Percentiles rank a stretch among this genome's conserved stretches.
Conservation (phyloP, 2,329 filamentous ascomycete species). For the Epichloe sp. region DNA sequence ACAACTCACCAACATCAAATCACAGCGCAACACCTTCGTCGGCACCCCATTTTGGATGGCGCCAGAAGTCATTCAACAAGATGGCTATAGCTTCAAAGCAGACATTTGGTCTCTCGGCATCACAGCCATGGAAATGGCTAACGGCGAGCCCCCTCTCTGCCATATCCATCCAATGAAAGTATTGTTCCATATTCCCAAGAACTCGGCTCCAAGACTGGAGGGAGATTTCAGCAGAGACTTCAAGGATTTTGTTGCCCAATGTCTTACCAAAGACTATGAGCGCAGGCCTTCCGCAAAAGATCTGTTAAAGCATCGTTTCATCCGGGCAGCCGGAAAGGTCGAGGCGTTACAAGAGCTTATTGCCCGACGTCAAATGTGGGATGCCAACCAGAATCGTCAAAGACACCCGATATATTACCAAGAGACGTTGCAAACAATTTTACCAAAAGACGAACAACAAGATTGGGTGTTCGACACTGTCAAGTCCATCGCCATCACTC, state of each 20-base stretch:
- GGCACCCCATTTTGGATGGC: slow-evolving; percentile 98
- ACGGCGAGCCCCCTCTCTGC: slow-evolving; percentile 79
- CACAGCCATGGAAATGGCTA: slow-evolving; percentile 78
- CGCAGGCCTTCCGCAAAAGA: slow-evolving; percentile 74
- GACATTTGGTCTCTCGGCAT: slow-evolving; percentile 92
- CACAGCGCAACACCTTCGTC: slow-evolving; percentile 92
- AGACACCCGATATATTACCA: slow-evolving; percentile 79
- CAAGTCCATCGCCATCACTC: slow-evolving; percentile 44
- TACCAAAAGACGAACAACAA: slow-evolving; percentile 55
- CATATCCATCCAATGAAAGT: slow-evolving; percentile 89
- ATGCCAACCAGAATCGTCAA: slow-evolving; percentile 56
- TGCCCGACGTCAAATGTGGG: slow-evolving; percentile 67
- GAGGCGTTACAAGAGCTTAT: slow-evolving; percentile 83
- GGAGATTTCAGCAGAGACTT: slow-evolving; percentile 81
- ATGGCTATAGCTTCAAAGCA: slow-evolving; percentile 72
- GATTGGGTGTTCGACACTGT: slow-evolving; percentile 96
- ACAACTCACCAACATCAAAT: slow-evolving; percentile 94
- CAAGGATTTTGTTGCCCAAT: slow-evolving; percentile 85
- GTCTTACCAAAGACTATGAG: slow-evolving; percentile 85
- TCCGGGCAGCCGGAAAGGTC: slow-evolving; percentile 73
- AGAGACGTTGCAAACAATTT: slow-evolving; percentile 69
- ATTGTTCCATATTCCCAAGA: slow-evolving; percentile 81
- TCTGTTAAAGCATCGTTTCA: slow-evolving; percentile 76
- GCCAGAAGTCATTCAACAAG: slow-evolving; percentile 83
- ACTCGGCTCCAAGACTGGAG: slow-evolving; percentile 69